Evolutionary conservation across 176 grass and related monocot genomes (phyloP).

Genomic region (Lolium multiflorum): DNA sequence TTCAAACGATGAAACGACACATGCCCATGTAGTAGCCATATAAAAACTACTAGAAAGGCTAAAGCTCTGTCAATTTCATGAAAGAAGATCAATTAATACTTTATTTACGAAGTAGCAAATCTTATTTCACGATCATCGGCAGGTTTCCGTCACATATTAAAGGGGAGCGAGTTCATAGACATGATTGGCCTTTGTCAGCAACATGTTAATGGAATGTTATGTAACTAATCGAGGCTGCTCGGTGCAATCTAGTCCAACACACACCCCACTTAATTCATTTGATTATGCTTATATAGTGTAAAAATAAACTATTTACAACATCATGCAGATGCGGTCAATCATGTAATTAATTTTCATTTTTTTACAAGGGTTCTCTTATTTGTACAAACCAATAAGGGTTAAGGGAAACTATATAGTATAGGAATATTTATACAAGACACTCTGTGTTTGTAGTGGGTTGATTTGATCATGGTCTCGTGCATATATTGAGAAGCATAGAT

Average conservation of each 20-base stretch:
- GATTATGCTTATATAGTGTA: not conserved
- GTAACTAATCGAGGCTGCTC: not conserved
- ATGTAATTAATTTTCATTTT: not conserved
- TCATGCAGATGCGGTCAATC: not conserved
- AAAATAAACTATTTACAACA: no score
- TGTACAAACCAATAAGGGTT: not conserved
- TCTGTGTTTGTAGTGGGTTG: no score
- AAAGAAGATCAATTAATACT: not conserved
- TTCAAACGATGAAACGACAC: not conserved
- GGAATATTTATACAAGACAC: no score
- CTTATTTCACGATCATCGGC: not conserved
- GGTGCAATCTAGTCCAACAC: slow-evolving; percentile 27
- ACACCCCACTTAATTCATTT: slow-evolving; percentile 15
- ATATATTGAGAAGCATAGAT: no score
- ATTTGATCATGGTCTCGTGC: no score
- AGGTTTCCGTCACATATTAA: not conserved
- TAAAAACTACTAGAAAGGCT: not conserved
- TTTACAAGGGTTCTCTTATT: not conserved
- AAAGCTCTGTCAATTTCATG: not conserved
- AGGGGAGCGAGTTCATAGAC: not conserved
- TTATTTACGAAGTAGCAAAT: not conserved
- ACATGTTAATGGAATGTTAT: not conserved
- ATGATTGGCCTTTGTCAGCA: slow-evolving; percentile 7
- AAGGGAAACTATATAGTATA: no score
- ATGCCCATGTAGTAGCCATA: no score